A percentile compares a stretch with the other conserved stretches of the same genome.
Evolutionary conservation across 2,329 filamentous ascomycete species (phyloP).

Genomic region (Talaromyces marneffei): DNA sequence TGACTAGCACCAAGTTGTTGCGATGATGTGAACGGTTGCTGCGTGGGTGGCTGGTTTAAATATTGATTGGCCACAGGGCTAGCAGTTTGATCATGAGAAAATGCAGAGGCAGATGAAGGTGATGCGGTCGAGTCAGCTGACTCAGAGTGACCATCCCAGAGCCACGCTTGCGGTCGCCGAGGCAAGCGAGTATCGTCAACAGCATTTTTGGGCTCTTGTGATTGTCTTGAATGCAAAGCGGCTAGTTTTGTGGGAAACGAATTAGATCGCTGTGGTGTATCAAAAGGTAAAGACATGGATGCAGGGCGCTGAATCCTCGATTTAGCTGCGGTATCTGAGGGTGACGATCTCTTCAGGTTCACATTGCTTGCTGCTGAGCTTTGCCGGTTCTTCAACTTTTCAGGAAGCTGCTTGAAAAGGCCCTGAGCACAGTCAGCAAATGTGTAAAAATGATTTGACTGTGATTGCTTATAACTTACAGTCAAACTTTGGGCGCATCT

Average conservation of each 20-base stretch:
- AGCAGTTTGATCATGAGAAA: conserved; percentile 21
- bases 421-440: conserved; percentile 43
- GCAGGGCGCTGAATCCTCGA: conserved; percentile 17
- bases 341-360: conserved; percentile 45
- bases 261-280: conserved; percentile 30
- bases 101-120: conserved; percentile 23
- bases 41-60: conserved; percentile 19
- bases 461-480: conserved; percentile 45
- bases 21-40: conserved; percentile 23
- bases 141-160: conserved; percentile 23
- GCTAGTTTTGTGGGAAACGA: conserved; percentile 36
- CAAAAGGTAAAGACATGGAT: conserved; percentile 14
- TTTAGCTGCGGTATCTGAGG: conserved; percentile 21
- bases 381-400: conserved; percentile 56
- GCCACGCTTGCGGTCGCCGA: conserved; percentile 11
- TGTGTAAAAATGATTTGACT: background rate
- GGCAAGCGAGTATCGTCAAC: conserved; percentile 25
- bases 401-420: conserved; percentile 78
- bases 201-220: conserved; percentile 24
- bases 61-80: conserved; percentile 16
- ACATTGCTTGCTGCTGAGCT: conserved; percentile 39
- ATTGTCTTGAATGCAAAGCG: conserved; percentile 14
- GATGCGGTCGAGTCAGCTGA: conserved; percentile 28
- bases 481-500: conserved; percentile 71
- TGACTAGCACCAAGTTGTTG: conserved; percentile 29